These are phyloP conservation scores for Lasiosphaeriaceae sp. DNA, from an alignment of 495 filamentous ascomycete genomes.

Conservation along the genomic window DNA sequence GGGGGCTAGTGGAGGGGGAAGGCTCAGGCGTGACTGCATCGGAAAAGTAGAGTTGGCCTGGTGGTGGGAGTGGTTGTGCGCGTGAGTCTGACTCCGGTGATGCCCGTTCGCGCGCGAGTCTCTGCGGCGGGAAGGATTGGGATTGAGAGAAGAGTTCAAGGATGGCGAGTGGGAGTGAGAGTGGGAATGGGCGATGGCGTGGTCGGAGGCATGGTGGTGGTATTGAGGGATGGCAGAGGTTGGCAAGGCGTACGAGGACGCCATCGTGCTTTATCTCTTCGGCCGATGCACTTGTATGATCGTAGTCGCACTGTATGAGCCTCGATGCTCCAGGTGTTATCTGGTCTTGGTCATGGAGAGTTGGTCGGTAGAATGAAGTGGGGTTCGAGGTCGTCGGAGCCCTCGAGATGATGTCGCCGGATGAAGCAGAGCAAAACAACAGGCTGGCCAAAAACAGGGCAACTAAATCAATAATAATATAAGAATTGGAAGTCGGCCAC, in stretches of 20 bases:
- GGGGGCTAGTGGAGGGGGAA: conserved; percentile 27
- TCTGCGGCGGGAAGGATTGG: conserved; percentile 20
- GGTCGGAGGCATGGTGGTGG: conserved; percentile 32
- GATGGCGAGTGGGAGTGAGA: conserved; percentile 36
- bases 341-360: conserved; percentile 11
- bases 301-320: conserved; percentile 15
- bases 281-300: neutral
- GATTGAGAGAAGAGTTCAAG: conserved; percentile 13
- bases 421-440: neutral
- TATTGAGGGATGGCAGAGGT: conserved; percentile 44
- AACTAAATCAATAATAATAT: neutral
- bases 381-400: neutral
- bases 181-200: conserved; percentile 34
- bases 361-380: neutral
- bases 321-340: conserved; percentile 18
- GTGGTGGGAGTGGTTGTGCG: conserved; percentile 32
- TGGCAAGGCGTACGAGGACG: conserved; percentile 49
- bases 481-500: neutral
- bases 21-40: conserved; percentile 30
- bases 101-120: conserved; percentile 18
- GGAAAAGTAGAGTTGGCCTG: conserved; percentile 31
- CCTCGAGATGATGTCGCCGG: neutral
- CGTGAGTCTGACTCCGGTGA: conserved; percentile 31
- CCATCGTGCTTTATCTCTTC: conserved; percentile 29
- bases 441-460: neutral